Base-by-base conservation (phyloP, 2,329 filamentous ascomycete genomes). In the Talaromyces verruculosus region DNA sequence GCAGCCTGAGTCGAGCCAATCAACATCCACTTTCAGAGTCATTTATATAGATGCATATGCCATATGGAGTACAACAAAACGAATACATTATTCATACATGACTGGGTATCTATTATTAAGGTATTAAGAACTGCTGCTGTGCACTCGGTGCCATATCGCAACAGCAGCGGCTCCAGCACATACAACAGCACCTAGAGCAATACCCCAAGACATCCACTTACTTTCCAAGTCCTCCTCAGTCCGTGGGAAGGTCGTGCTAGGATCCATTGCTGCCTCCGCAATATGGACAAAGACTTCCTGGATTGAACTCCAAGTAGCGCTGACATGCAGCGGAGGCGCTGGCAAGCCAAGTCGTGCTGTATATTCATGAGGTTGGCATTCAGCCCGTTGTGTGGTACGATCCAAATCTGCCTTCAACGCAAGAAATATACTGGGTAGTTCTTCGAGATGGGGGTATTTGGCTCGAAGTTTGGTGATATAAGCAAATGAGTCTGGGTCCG, bases 371-470 rank as follows among this genome's bases (percentile, higher is more conserved):
- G 95, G 95, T 77, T 97, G 94, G 69, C 90, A 82, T 77, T 97
- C 92, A 67, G 91, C 91, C 67, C 95, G 87, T 79, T 99, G 95
- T n/a, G 93, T 97, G 3, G 94, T 96, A 78, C 97, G 96, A 78
- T 99, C 95, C 71, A 91, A 88, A 78, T 99, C 95, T 2, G 95
- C 95, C 79, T 99, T 99, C 67, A 98, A 83, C 0, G 94, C 95
- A 1, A 92, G 92, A 76, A 96, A 99, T 7, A 99, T 89, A 8
- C 92, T 90, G 0, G 95, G 95, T 33, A 99, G 82, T n/a, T 92
- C 89, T 75, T 96, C 91, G 2, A 99, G 85, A 64, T 95, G 90
- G 0, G 92, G 88, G 71, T 94, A 91, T 72, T 89, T 91, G 64
- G 87, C 85, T 51, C 93, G 89, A 59, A 97, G 83, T 19, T 91